These are phyloP conservation scores for Populus pruinosa DNA, from an alignment of 345 rosid species.

Conservation along the genomic window DNA sequence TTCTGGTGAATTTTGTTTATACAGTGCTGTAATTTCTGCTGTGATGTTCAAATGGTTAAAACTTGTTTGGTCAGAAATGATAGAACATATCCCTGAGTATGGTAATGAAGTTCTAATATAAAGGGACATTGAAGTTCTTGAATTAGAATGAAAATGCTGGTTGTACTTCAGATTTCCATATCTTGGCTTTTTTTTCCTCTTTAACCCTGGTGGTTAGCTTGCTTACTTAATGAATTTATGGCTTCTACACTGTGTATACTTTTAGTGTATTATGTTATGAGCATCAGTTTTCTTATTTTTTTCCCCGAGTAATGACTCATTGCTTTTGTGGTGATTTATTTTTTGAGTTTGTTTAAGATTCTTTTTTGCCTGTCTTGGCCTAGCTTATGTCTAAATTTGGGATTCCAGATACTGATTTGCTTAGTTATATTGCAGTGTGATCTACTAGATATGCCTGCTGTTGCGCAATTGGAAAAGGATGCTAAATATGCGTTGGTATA, in stretches of 20 bases:
- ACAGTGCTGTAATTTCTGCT: neutral
- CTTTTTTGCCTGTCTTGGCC: neutral
- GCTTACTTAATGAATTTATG: neutral
- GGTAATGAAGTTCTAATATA: neutral
- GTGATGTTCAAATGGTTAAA: neutral
- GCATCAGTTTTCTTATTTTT: too few species aligned
- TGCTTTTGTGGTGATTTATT: neutral
- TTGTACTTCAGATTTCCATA: neutral
- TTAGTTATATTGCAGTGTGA: slow-evolving; percentile 64
- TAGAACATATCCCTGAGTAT: neutral
- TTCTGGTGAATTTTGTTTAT: neutral
- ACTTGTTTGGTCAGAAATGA: neutral
- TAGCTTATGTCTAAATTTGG: neutral
- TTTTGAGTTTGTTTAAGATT: neutral
- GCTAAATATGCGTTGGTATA: slow-evolving; percentile 59
- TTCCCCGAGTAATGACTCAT: neutral
- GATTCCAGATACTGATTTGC: slow-evolving; percentile 1
- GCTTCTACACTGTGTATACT: neutral
- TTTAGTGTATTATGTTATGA: neutral
- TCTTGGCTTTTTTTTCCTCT: neutral
- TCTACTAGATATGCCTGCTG: slow-evolving; percentile 83
- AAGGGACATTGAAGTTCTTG: neutral
- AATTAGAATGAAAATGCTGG: neutral
- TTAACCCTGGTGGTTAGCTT: neutral
- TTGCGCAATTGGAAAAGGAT: slow-evolving; percentile 80